These are phyloP conservation scores for Madurella mycetomatis DNA, from an alignment of 2,329 filamentous ascomycete species.

Conservation along the genomic window DNA sequence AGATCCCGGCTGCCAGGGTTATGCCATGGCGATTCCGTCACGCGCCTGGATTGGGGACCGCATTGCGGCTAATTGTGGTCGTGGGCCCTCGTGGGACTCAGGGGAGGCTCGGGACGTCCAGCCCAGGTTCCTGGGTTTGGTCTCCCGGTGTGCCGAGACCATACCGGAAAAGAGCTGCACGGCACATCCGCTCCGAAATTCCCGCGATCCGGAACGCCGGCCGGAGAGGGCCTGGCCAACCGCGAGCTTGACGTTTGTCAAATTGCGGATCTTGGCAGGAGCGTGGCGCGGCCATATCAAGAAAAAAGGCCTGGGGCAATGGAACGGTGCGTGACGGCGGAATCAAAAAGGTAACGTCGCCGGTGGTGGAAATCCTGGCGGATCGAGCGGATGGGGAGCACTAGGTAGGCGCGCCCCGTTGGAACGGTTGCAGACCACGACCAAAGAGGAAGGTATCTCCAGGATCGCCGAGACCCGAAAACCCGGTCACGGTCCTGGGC, in stretches of 20 bases:
- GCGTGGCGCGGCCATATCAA: background rate
- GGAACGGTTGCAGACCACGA: background rate
- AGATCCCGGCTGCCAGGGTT: slow-evolving; percentile 19
- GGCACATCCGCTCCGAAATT: slow-evolving; percentile 21
- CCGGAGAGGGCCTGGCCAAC: background rate
- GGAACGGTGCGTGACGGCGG: too few relatives aligned
- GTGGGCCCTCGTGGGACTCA: too few relatives aligned
- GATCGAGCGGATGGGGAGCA: background rate
- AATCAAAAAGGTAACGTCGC: too few relatives aligned
- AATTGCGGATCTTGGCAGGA: background rate
- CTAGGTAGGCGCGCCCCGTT: background rate
- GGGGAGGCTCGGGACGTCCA: background rate
- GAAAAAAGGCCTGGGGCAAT: too few relatives aligned
- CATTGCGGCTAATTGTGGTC: too few relatives aligned
- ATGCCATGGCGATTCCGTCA: slow-evolving; percentile 1
- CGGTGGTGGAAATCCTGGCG: background rate
- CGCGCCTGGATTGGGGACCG: background rate
- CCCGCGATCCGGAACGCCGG: background rate
- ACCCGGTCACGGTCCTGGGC: slow-evolving; percentile 1
- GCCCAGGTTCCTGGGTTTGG: slow-evolving; percentile 21
- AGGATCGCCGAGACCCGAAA: slow-evolving; percentile 1
- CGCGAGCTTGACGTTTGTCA: background rate
- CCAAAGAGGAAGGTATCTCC: slow-evolving; percentile 9
- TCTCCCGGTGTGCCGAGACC: slow-evolving; percentile 26
- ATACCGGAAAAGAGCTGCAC: slow-evolving; percentile 21